Conservation (phyloP, 75 land plant species). For the Selaginella tamariscina region DNA sequence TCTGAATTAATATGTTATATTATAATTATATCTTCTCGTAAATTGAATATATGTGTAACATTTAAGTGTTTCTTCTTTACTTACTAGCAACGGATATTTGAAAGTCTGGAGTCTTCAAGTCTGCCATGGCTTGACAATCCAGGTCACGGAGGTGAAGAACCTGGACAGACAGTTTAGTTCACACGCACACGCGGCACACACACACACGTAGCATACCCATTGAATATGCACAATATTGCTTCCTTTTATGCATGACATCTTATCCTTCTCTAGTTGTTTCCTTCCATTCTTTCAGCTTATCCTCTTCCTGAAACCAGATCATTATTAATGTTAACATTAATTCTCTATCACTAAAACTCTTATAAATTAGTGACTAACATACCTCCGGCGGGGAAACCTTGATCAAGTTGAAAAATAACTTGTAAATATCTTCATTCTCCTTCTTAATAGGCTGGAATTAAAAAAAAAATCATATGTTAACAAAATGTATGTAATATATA, state of each 20-base stretch:
- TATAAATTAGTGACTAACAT: neutral
- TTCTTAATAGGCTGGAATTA: too few species aligned
- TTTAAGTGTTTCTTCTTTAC: conserved; percentile 7
- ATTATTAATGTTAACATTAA: too few species aligned
- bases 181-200: too few species aligned
- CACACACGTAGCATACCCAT: conserved; percentile 22
- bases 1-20: too few species aligned
- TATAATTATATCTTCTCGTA: conserved; percentile 82
- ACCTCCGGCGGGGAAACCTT: conserved; percentile 31
- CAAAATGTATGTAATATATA: neutral
- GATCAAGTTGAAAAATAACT: conserved; percentile 24
- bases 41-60: too few species aligned
- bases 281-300: conserved; percentile 21
- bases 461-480: too few species aligned
- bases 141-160: conserved; percentile 18
- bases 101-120: conserved; percentile 18
- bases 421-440: conserved; percentile 27
- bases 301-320: conserved; percentile 16
- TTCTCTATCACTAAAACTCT: too few species aligned
- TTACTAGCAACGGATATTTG: conserved; percentile 20
- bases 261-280: conserved; percentile 23
- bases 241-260: conserved; percentile 10
- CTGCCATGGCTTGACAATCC: conserved; percentile 21
- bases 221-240: conserved; percentile 19
- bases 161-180: neutral